Conservation (phyloP, 2,329 filamentous ascomycete genomes). For the Periconia digitata region DNA sequence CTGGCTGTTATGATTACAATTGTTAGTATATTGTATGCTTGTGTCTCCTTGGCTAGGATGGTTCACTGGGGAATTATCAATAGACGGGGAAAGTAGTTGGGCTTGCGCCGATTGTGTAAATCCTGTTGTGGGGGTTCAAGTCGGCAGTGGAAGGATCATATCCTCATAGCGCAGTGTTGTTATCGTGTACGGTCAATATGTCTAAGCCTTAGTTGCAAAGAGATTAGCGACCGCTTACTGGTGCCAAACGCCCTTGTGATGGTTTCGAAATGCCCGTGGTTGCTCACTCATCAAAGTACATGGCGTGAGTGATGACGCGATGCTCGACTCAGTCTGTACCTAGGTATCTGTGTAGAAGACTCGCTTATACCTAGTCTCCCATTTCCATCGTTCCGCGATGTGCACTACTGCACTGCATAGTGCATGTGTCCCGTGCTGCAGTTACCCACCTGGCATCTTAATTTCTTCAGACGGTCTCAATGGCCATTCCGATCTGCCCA, state of each 20-base stretch:
- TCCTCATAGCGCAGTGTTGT: background rate
- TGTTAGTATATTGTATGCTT: slow-evolving; percentile 7
- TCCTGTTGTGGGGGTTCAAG: background rate
- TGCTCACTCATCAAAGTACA: too few species aligned
- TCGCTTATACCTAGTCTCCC: too few species aligned
- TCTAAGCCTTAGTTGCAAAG: background rate
- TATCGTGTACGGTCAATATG: background rate
- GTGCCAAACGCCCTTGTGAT: background rate
- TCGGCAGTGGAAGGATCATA: background rate
- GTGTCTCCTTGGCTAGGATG: background rate
- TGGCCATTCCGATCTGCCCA: too few species aligned
- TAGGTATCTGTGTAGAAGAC: too few species aligned
- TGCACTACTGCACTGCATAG: too few species aligned
- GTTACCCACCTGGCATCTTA: too few species aligned
- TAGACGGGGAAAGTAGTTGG: background rate
- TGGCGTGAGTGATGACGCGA: too few species aligned
- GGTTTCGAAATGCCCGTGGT: too few species aligned
- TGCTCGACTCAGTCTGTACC: too few species aligned
- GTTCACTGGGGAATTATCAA: background rate
- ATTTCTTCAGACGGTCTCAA: too few species aligned
- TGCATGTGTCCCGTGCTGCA: too few species aligned
- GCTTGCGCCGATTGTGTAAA: background rate
- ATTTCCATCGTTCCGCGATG: too few species aligned
- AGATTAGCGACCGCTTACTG: background rate
- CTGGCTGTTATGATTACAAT: slow-evolving; percentile 8